Evolutionary conservation across 2,329 filamentous ascomycete species (phyloP).

Genomic region (Xylaria sp.): DNA sequence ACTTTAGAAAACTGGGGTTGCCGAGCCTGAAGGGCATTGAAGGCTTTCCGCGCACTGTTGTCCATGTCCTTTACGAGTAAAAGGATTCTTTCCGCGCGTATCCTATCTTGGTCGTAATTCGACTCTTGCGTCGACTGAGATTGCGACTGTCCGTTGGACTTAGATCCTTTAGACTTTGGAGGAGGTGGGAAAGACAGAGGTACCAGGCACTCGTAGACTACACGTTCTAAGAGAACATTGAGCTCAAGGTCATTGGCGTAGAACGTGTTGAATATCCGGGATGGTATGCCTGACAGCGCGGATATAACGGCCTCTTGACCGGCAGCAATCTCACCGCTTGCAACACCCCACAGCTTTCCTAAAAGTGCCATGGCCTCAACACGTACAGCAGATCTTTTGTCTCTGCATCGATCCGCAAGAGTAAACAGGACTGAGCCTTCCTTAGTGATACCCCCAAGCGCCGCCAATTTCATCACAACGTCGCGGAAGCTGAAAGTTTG

Average conservation of each 20-base stretch:
- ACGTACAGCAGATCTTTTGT: conserved; percentile 83
- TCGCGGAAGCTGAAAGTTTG: conserved; percentile 83
- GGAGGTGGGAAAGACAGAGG: conserved; percentile 86
- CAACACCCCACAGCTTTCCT: conserved; percentile 92
- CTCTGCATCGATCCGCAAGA: conserved; percentile 87
- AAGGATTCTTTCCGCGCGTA: conserved; percentile 86
- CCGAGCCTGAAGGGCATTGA: conserved; percentile 85
- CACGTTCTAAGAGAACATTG: conserved; percentile 84
- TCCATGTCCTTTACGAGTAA: conserved; percentile 84
- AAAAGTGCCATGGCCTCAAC: conserved; percentile 88
- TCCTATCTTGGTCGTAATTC: conserved; percentile 74
- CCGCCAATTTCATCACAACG: conserved; percentile 83
- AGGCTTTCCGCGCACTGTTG: conserved; percentile 81
- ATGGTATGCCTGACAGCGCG: conserved; percentile 84
- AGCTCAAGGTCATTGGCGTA: conserved; percentile 92
- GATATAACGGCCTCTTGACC: conserved; percentile 80
- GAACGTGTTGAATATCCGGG: conserved; percentile 84
- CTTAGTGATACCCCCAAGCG: conserved; percentile 78
- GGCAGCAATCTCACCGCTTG: conserved; percentile 83
- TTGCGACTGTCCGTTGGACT: conserved; percentile 68
- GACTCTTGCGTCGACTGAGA: conserved; percentile 59
- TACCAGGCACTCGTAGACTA: conserved; percentile 88
- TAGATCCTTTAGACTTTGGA: conserved; percentile 69
- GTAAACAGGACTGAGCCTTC: conserved; percentile 82
- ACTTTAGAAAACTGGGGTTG: conserved; percentile 80